Percentiles rank a stretch among this genome's conserved stretches.
Conservation (phyloP, 1,284 basidiomycete genomes). For the Meira miltonrushii region DNA sequence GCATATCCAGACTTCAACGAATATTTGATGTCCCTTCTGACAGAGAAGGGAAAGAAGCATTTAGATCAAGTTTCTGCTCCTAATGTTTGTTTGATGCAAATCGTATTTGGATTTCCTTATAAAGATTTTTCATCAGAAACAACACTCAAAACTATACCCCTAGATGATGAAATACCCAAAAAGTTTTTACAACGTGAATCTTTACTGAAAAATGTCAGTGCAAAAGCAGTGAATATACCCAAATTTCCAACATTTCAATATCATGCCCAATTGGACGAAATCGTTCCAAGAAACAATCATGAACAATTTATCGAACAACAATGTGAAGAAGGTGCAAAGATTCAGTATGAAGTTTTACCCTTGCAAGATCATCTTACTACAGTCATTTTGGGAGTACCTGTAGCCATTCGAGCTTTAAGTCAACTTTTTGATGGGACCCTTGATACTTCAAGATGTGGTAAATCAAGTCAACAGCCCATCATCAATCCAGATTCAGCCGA, state of each 20-base stretch:
- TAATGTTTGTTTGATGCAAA: slow-evolving; percentile 3
- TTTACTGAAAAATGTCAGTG: neutral
- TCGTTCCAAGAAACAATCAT: neutral
- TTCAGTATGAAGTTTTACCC: slow-evolving; percentile 15
- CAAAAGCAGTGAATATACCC: neutral
- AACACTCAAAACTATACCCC: neutral
- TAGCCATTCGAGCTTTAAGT: neutral
- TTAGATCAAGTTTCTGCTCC: neutral
- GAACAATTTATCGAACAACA: slow-evolving; percentile 1
- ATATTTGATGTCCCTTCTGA: neutral
- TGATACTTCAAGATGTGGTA: too few relatives aligned
- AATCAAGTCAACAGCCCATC: too few relatives aligned
- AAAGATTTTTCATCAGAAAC: neutral
- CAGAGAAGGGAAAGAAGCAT: neutral
- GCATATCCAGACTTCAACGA: slow-evolving; percentile 25
- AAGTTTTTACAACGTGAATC: slow-evolving; percentile 5
- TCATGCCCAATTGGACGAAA: slow-evolving; percentile 6
- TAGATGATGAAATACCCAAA: slow-evolving; percentile 2
- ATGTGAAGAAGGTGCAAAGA: slow-evolving; percentile 11
- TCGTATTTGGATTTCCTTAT: slow-evolving; percentile 6
- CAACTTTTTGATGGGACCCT: slow-evolving; percentile 23
- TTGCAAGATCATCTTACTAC: slow-evolving; percentile 28
- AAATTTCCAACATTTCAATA: neutral
- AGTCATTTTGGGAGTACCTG: slow-evolving; percentile 6
- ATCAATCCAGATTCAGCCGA: too few relatives aligned